Conservation (phyloP, 129 eudicot species). For the Saussurea involucrata region DNA sequence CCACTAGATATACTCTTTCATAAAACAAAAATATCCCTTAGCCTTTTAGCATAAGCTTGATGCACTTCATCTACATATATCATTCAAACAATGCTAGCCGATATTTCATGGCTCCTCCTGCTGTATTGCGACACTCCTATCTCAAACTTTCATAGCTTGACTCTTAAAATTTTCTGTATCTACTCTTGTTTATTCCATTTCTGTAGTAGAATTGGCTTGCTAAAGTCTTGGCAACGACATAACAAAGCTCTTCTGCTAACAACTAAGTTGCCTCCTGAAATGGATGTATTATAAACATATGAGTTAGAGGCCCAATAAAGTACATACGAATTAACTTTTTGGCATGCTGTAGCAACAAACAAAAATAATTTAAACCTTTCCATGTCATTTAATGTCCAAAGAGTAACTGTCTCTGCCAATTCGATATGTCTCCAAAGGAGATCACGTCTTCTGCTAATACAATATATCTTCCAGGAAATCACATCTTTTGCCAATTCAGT, state of each 20-base stretch:
- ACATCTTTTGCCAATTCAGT: neutral
- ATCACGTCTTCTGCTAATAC: neutral
- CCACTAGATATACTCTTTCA: neutral
- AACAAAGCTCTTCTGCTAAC: neutral
- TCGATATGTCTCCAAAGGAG: neutral
- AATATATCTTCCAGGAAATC: too few relatives aligned
- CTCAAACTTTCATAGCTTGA: neutral
- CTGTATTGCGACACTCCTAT: neutral
- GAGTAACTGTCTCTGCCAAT: neutral
- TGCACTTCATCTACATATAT: neutral
- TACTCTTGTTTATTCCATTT: neutral
- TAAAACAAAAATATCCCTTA: neutral
- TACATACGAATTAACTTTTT: neutral
- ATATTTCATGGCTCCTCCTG: neutral
- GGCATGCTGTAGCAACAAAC: neutral
- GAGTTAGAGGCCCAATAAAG: neutral
- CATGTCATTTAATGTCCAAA: neutral
- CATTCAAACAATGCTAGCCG: neutral
- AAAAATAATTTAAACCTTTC: neutral
- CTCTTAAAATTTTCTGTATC: neutral
- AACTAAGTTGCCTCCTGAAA: neutral
- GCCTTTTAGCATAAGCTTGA: neutral
- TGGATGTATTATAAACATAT: neutral
- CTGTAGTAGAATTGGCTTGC: neutral
- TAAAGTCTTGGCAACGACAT: neutral